These are phyloP conservation scores for Cavenderia fasciculata DNA, from an alignment of 78 protist species.

Conservation along the genomic window DNA sequence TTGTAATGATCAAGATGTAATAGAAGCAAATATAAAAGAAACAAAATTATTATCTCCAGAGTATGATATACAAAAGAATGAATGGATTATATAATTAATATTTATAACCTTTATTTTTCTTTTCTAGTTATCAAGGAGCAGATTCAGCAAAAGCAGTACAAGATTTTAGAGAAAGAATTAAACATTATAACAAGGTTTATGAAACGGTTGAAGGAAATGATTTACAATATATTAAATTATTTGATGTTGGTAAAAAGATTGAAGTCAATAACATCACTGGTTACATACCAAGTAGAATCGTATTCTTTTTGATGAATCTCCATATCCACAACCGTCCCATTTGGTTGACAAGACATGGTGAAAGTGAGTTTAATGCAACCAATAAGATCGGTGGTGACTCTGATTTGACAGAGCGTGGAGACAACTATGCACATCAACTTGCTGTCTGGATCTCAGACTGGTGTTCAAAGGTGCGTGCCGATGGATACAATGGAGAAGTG, in stretches of 20 bases:
- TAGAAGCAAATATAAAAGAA: constrained; percentile 76
- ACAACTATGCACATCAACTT: constrained; percentile 84
- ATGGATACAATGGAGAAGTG: constrained; percentile 52
- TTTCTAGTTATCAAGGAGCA: constrained; percentile 62
- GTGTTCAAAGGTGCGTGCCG: constrained; percentile 21
- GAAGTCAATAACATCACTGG: constrained; percentile 83
- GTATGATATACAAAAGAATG: constrained; percentile 1
- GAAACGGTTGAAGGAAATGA: constrained; percentile 72
- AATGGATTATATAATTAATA: not conserved
- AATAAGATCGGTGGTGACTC: constrained; percentile 95
- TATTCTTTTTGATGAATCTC: constrained; percentile 88
- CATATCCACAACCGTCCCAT: constrained; percentile 85
- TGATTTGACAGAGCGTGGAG: constrained; percentile 84
- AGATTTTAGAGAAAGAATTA: constrained; percentile 83
- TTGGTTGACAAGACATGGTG: constrained; percentile 94
- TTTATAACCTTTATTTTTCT: not conserved
- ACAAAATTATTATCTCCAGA: constrained; percentile 82
- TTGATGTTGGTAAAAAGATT: constrained; percentile 82
- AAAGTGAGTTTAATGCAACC: constrained; percentile 85
- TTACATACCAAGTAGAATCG: constrained; percentile 84
- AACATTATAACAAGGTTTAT: constrained; percentile 76
- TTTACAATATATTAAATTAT: constrained; percentile 52
- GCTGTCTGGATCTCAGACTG: constrained; percentile 63
- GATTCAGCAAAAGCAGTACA: constrained; percentile 74
- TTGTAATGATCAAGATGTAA: constrained; percentile 74